Evolutionary conservation across 305 asterid species (phyloP).

Genomic region (Fraxinus albicans): DNA sequence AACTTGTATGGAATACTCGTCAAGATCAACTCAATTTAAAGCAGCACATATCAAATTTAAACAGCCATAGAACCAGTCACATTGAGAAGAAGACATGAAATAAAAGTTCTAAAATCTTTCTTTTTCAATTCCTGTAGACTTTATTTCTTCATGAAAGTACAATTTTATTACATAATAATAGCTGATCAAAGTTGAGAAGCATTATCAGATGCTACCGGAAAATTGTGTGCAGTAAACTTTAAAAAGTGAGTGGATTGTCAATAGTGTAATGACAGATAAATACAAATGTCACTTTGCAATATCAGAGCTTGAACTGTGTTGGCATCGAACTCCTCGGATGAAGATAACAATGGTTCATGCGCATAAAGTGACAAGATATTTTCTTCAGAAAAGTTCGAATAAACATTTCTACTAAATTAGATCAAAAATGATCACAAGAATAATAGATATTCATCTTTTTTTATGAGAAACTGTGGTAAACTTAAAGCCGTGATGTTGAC

Average conservation of each 20-base stretch:
- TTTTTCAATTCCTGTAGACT: neutral
- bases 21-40: neutral
- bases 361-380: neutral
- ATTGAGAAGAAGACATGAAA: neutral
- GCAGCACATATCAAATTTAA: neutral
- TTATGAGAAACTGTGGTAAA: neutral
- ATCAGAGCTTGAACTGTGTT: slow-evolving; percentile 44
- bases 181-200: neutral
- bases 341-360: slow-evolving; percentile 63
- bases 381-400: neutral
- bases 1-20: neutral
- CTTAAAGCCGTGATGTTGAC: neutral
- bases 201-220: neutral
- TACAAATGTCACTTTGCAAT: neutral
- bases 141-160: neutral
- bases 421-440: neutral
- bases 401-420: neutral
- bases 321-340: slow-evolving; percentile 40
- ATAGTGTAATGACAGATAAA: no score
- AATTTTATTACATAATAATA: neutral
- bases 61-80: neutral
- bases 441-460: neutral
- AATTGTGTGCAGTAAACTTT: no score
- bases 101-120: no score
- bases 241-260: no score